These are phyloP conservation scores for Dendrocalamus sinicus DNA, from an alignment of 176 grass and related monocot species.

Conservation along the genomic window DNA sequence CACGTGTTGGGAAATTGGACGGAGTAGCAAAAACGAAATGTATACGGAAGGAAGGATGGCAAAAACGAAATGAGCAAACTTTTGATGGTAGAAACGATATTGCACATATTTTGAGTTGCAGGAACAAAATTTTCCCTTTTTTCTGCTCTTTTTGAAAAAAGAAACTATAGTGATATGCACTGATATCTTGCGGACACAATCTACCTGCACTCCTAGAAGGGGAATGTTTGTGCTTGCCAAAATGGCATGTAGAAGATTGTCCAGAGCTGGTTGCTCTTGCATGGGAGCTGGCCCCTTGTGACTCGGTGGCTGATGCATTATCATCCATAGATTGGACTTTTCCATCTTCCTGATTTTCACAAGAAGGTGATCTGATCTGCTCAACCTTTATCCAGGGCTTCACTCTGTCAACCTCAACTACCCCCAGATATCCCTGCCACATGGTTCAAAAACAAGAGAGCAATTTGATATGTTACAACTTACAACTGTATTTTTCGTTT, in stretches of 20 bases:
- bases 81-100: no score
- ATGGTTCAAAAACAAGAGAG: neutral
- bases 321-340: conserved; percentile 7
- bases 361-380: conserved; percentile 28
- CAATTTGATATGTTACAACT: conserved; percentile 26
- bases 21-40: no score
- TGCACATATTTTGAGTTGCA: no score
- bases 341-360: conserved; percentile 28
- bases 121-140: neutral
- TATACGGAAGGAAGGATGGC: no score
- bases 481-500: neutral
- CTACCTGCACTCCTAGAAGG: conserved; percentile 44
- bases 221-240: conserved; percentile 42
- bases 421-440: conserved; percentile 39
- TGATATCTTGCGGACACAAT: neutral
- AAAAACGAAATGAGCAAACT: no score
- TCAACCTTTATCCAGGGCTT: conserved; percentile 44
- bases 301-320: conserved; percentile 9
- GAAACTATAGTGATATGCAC: neutral
- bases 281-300: conserved; percentile 3
- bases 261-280: conserved; percentile 23
- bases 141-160: neutral
- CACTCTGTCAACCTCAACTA: conserved; percentile 43
- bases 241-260: conserved; percentile 26
- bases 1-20: no score